Base-by-base conservation (phyloP, 495 filamentous ascomycete species). In the Penicillium robsamsonii region DNA sequence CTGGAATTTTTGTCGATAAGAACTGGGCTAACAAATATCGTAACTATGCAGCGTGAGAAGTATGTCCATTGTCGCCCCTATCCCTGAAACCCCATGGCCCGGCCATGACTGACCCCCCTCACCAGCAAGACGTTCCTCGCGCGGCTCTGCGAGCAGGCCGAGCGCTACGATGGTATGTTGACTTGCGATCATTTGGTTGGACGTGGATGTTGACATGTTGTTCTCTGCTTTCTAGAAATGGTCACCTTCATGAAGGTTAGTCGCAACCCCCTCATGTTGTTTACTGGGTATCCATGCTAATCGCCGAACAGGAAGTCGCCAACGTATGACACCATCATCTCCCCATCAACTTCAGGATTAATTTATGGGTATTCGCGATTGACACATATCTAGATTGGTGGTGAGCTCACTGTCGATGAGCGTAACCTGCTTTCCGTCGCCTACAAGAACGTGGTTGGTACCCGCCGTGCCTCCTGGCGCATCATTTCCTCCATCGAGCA, bases 401-500 rank as follows among this genome's bases (percentile, higher is more conserved):
- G 94, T 65, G 76, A 79, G 56, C 89, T 99, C 69, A 89, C 88
- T 56, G 95, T 97, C 63, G 94, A 99, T 76, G 94, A 99, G 84
- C 91, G 94, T 76, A 99, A 99, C 81, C 90, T 98, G 44, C 86
- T 98, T 45, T 96, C 92, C 53, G 94, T 98, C 68, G 94, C 94
- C 64, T 98, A 98, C 87, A 98, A 98, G 89, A 98, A 98, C 77
- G 94, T 98, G 53, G 93, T 98, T 62, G 94, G 94, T 66, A 96
- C 94, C 64, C 90, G 94, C 75, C 94, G 95, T 84, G 95, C 94
- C 67, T 96, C 92, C 60, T 98, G 94, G 94, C 88, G 94, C 79
- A 97, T 98, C 76, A 96, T 98, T 79, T 96, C 95, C 66, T 97
- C 93, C 65, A 98, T 98, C 76, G 94, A 97, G 81, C 94, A 98